Conservation (phyloP, 2,329 filamentous ascomycete genomes). For the Fusarium sacchari region DNA sequence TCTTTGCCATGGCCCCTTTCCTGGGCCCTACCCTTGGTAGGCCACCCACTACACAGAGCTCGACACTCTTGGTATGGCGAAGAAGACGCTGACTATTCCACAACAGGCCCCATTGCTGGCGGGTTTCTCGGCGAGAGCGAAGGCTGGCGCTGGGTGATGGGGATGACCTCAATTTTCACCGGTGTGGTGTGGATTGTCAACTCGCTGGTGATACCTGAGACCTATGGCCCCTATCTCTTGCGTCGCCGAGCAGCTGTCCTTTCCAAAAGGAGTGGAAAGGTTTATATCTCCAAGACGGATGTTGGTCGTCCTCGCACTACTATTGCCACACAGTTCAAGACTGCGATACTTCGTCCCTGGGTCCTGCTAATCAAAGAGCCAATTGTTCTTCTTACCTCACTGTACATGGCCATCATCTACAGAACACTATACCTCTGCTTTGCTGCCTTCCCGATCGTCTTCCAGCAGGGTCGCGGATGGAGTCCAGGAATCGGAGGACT, state of each 20-base stretch:
- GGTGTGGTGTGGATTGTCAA: conserved; percentile 66
- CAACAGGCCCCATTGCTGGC: conserved; percentile 66
- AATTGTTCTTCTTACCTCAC: conserved; percentile 70
- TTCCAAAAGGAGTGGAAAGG: conserved; percentile 62
- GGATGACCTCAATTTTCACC: conserved; percentile 69
- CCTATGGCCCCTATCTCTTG: conserved; percentile 68
- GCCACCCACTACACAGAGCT: neutral
- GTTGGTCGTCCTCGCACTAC: conserved; percentile 54
- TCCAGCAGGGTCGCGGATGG: conserved; percentile 67
- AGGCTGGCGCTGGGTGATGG: conserved; percentile 74
- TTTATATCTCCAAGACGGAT: conserved; percentile 63
- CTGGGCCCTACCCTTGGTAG: conserved; percentile 66
- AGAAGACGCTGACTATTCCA: neutral
- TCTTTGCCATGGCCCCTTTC: conserved; percentile 72
- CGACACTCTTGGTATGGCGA: neutral
- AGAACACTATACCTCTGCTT: conserved; percentile 66
- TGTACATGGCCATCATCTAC: conserved; percentile 72
- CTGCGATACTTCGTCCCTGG: conserved; percentile 71
- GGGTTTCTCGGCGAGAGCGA: conserved; percentile 69
- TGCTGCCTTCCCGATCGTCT: conserved; percentile 69
- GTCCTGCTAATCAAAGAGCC: conserved; percentile 73
- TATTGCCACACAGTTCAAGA: conserved; percentile 61
- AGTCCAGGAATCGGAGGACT: conserved; percentile 67
- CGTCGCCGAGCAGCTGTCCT: conserved; percentile 62
- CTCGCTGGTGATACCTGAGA: conserved; percentile 65